A percentile compares a stretch with the other conserved stretches of the same genome.
Evolutionary conservation across 2,329 filamentous ascomycete species (phyloP).

Genomic region (Cladosporium halotolerans): DNA sequence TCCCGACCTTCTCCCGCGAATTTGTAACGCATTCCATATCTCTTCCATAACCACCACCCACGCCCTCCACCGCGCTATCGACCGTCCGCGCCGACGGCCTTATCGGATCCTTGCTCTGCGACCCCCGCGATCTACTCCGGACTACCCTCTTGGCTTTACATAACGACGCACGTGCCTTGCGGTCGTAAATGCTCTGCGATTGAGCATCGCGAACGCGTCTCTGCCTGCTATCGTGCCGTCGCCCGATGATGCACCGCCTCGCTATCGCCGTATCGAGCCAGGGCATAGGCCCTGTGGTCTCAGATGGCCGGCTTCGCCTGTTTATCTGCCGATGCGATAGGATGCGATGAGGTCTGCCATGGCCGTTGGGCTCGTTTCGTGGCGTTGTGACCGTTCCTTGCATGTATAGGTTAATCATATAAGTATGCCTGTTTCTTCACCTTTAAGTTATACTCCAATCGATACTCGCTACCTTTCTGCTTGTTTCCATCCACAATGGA

Average conservation of each 20-base stretch:
- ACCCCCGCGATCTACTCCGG: neutral
- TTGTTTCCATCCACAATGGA: neutral
- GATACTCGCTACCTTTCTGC: neutral
- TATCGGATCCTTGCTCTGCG: no score
- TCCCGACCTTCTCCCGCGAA: no score
- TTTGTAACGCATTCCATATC: no score
- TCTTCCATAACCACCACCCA: no score
- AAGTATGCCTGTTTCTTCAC: neutral
- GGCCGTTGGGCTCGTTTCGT: neutral
- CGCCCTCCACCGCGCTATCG: no score
- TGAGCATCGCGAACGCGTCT: neutral
- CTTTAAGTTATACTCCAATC: neutral
- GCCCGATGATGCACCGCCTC: neutral
- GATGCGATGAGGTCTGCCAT: neutral
- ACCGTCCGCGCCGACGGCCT: no score
- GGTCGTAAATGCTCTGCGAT: neutral
- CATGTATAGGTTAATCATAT: neutral
- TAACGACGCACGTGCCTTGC: neutral
- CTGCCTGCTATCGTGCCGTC: neutral
- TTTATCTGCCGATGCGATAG: neutral
- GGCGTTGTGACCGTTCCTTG: neutral
- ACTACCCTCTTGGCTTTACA: constrained; percentile 3
- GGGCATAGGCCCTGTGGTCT: neutral
- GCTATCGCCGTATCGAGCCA: neutral
- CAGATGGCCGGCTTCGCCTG: neutral